Percentiles rank a stretch among this genome's conserved stretches.
Conservation (phyloP, 805 yeast genomes). For the Yarrowia deformans region DNA sequence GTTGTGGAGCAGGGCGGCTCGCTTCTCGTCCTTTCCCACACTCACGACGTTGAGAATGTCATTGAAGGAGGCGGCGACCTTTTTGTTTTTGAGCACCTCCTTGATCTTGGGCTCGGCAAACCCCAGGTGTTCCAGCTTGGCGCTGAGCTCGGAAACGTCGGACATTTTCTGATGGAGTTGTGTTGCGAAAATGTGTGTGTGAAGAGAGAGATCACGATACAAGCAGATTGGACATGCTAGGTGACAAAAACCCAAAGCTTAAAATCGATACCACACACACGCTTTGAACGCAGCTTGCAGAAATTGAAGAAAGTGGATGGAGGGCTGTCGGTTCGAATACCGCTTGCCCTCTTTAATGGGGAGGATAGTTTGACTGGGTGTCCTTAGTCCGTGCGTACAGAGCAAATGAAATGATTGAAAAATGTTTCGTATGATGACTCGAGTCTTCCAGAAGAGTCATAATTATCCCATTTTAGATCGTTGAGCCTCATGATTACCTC, state of each 20-base stretch:
- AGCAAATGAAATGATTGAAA: too few species aligned
- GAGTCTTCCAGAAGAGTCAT: too few species aligned
- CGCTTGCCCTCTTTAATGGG: too few species aligned
- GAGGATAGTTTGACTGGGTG: too few species aligned
- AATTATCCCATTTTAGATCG: too few species aligned
- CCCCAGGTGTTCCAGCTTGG: constrained; percentile 45
- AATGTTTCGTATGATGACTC: too few species aligned
- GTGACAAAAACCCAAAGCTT: constrained; percentile 20
- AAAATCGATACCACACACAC: neutral
- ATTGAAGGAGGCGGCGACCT: constrained; percentile 74
- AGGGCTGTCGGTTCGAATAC: neutral
- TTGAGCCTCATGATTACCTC: too few species aligned
- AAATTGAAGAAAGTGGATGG: neutral
- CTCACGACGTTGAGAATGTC: constrained; percentile 61
- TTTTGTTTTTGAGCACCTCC: constrained; percentile 85
- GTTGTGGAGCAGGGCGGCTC: constrained; percentile 72
- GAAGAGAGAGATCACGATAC: constrained; percentile 4
- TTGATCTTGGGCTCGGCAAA: constrained; percentile 59
- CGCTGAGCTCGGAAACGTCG: constrained; percentile 24
- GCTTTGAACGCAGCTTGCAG: neutral
- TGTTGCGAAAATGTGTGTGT: neutral
- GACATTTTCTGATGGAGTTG: neutral
- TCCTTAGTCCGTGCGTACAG: too few species aligned
- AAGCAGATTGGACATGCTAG: neutral
- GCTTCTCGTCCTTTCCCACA: constrained; percentile 61